phyloP scores from a whole-genome alignment of 73 alveolate genomes.

The Paramecium sonneborni region DNA sequence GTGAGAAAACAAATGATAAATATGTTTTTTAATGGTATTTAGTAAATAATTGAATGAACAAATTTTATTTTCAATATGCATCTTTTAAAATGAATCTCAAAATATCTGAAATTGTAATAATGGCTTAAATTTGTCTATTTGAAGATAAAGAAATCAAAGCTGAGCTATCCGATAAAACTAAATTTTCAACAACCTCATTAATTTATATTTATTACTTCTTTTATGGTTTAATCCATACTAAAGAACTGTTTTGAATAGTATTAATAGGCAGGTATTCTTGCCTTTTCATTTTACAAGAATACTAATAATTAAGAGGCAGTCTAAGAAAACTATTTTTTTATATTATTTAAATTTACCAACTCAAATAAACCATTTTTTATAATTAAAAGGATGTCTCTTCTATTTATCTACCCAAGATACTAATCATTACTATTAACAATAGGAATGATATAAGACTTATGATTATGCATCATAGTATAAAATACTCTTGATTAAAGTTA shows the following conservation, averaged over 20 bases:
- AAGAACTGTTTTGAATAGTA: neutral
- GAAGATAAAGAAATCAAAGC: neutral
- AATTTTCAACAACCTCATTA: neutral
- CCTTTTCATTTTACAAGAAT: neutral
- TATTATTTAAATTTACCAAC: neutral
- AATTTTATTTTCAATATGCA: neutral
- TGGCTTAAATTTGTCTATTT: neutral
- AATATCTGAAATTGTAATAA: neutral
- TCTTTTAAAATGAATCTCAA: conserved; percentile 21
- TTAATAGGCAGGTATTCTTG: neutral
- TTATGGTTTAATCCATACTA: conserved; percentile 4
- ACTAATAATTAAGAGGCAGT: neutral
- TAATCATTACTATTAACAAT: neutral
- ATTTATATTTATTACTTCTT: neutral
- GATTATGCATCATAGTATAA: neutral
- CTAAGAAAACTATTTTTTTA: neutral
- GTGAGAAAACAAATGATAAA: neutral
- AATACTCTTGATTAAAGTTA: conserved; percentile 11
- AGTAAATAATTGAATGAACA: neutral
- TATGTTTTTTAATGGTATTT: neutral
- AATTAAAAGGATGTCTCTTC: conserved; percentile 8
- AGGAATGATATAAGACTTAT: conserved; percentile 3
- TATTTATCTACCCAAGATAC: neutral
- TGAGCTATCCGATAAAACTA: conserved; percentile 8
- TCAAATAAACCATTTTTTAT: conserved; percentile 33